Evolutionary conservation across 805 yeast genomes (phyloP).

Genomic region (Teunomyces aglyptinius): DNA sequence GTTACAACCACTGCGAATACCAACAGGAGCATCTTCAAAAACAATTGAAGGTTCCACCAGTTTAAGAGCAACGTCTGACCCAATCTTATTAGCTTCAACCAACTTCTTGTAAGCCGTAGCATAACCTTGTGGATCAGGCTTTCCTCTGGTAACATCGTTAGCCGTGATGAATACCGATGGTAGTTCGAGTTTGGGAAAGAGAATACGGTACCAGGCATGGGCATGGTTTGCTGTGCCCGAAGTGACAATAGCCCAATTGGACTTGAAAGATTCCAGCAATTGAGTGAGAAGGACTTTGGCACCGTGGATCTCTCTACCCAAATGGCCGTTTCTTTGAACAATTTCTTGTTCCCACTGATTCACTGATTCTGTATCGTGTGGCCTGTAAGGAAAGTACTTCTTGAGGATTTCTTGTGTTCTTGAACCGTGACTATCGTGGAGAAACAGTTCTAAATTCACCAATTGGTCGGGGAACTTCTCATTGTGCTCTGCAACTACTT

Average conservation of each 20-base stretch:
- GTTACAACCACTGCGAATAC: constrained; percentile 16
- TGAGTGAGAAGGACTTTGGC: constrained; percentile 8
- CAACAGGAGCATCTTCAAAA: constrained; percentile 22
- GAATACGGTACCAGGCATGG: constrained; percentile 15
- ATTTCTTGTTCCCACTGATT: constrained; percentile 11
- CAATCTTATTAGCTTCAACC: constrained; percentile 8
- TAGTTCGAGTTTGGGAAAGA: constrained; percentile 6
- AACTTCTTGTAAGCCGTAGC: background rate
- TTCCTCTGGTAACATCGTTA: constrained; percentile 17
- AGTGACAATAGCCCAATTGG: constrained; percentile 19
- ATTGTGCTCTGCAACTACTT: constrained; percentile 14
- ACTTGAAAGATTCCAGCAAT: constrained; percentile 5
- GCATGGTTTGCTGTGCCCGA: constrained; percentile 19
- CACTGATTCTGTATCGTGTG: constrained; percentile 7
- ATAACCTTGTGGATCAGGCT: constrained; percentile 22
- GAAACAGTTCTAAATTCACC: constrained; percentile 10
- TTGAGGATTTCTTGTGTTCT: constrained; percentile 15
- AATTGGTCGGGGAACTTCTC: constrained; percentile 9
- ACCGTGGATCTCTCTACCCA: constrained; percentile 16
- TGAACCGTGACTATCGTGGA: constrained; percentile 17
- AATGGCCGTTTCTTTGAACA: constrained; percentile 16
- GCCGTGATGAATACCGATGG: constrained; percentile 20
- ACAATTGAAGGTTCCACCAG: constrained; percentile 11
- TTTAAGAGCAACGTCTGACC: background rate
- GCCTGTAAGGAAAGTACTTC: constrained; percentile 14